These are phyloP conservation scores for Aciculosporium take DNA, from an alignment of 2,329 filamentous ascomycete species.

Conservation along the genomic window DNA sequence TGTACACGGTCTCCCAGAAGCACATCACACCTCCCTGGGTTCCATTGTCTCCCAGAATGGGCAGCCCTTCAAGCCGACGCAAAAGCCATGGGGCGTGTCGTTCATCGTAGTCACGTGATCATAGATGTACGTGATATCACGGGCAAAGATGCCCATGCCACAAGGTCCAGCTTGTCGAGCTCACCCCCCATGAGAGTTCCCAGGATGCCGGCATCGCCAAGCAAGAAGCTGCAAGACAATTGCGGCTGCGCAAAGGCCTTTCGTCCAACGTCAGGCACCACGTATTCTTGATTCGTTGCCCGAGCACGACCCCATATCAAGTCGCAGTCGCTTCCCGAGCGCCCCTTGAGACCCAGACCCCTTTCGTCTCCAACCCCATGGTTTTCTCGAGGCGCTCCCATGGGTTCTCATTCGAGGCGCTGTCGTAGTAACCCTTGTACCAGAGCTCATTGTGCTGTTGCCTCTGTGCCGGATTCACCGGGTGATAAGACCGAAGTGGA, in stretches of 20 bases:
- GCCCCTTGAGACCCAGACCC: constrained; percentile 27
- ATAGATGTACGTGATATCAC: too few relatives aligned
- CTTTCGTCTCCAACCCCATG: constrained; percentile 27
- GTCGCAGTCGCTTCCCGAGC: background rate
- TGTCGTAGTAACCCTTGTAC: constrained; percentile 52
- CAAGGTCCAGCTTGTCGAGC: too few relatives aligned
- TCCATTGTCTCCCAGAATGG: background rate
- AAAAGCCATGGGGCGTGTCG: background rate
- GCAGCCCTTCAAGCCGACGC: background rate
- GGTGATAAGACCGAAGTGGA: background rate
- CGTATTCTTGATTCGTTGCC: too few relatives aligned
- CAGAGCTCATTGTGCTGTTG: constrained; percentile 1
- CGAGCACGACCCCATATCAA: background rate
- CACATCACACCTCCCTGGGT: background rate
- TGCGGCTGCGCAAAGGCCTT: too few relatives aligned
- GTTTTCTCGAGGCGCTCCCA: constrained; percentile 46
- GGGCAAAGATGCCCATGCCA: too few relatives aligned
- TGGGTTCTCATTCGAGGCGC: constrained; percentile 56
- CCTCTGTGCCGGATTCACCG: background rate
- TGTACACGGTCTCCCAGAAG: background rate
- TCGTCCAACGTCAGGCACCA: too few relatives aligned
- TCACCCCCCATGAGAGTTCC: too few relatives aligned
- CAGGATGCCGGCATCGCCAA: too few relatives aligned
- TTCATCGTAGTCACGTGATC: background rate
- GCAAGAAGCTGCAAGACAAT: background rate